Evolutionary conservation across 805 yeast genomes (phyloP), one percentile per base, ranked within the genome.

Genomic region (Lipomyces yamanashiensis): DNA sequence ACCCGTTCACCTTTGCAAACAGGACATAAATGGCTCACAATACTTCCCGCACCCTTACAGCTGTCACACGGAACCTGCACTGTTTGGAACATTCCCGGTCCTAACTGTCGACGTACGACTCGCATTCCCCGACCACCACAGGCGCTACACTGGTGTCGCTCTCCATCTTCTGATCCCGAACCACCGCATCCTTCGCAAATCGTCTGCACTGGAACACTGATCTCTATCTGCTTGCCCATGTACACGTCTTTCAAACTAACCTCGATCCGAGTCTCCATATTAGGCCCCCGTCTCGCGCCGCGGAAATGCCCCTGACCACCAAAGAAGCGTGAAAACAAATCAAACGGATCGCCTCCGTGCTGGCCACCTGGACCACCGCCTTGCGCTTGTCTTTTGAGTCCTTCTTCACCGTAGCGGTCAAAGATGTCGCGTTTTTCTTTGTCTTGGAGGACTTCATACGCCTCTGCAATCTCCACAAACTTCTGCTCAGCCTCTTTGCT

Each of bases 391-490:
- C 81, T 80, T 72, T 86, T 81, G 54, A 89, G 72, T 0, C 88
- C 95, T 51, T 87, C 93, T 63, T 84, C 85, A 37, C 99, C 99
- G 71, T 80, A 89, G 54, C 80, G 79, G 75, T 92, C 96, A 75
- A 86, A 92, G 12, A 85, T 80, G 34, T 79, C 71, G 64, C 88
- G 82, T 75, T 89, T 89, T 61, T 89, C 90, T 4, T 82, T 74
- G 73, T 91, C 90, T 68, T 85, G 82, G 66, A 92, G 81, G 12
- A 91, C 89, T 60, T 92, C 97, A 75, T 93, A 93, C 0, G 98
- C 98, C 72, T 89, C 96, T 15, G 96, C 96, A 36, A 95, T 84
- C 76, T 92, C 96, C 56, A 95, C 87, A 74, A 92, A 95, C 76
- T 84, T 87, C 55, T 88, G 87, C 68, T 90, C 92, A 0, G 98